Conservation (phyloP, 2,329 filamentous ascomycete genomes). For the Beauveria medogensis region DNA sequence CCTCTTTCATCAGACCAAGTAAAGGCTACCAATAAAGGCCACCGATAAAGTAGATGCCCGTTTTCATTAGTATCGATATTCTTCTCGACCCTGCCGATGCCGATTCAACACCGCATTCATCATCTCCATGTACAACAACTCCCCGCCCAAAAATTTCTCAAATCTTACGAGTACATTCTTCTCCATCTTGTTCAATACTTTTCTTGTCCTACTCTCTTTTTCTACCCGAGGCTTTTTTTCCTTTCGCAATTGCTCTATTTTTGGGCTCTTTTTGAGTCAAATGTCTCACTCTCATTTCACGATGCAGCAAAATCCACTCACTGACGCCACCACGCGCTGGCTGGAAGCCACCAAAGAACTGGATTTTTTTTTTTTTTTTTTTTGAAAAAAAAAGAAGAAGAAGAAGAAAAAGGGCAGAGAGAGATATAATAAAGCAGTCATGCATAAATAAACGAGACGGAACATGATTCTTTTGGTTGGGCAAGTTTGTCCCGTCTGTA, state of each 20-base stretch:
- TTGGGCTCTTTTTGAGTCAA: conserved; percentile 6
- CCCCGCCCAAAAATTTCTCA: too few relatives aligned
- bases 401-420: background rate
- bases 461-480: background rate
- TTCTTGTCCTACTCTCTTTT: background rate
- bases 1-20: too few relatives aligned
- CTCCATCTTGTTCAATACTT: background rate
- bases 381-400: too few relatives aligned
- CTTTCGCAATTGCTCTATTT: background rate
- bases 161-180: too few relatives aligned
- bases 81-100: too few relatives aligned
- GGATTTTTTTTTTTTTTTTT: too few relatives aligned
- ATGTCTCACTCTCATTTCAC: conserved; percentile 6
- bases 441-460: background rate
- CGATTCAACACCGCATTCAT: too few relatives aligned
- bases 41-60: too few relatives aligned
- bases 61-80: too few relatives aligned
- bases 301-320: background rate
- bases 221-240: background rate
- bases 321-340: background rate
- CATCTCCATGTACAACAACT: too few relatives aligned
- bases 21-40: too few relatives aligned
- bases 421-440: background rate
- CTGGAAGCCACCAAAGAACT: background rate
- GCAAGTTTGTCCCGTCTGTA: background rate